These are phyloP conservation scores for Murraya koenigii DNA, from an alignment of 345 rosid species.

Conservation along the genomic window DNA sequence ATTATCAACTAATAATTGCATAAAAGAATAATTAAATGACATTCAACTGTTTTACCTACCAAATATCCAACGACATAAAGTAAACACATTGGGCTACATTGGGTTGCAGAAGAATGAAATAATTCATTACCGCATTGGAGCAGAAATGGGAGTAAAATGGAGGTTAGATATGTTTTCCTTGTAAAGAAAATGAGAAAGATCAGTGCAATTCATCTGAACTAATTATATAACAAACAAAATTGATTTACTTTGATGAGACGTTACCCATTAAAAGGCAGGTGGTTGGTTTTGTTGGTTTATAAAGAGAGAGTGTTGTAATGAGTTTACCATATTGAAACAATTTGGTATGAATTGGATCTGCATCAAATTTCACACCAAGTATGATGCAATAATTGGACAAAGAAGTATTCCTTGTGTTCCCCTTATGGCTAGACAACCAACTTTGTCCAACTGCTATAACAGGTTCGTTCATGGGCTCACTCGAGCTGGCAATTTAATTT, in stretches of 20 bases:
- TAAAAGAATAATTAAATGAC: too few species aligned
- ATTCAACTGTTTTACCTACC: too few species aligned
- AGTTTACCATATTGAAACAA: background rate
- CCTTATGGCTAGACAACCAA: constrained; percentile 13
- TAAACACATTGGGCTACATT: background rate
- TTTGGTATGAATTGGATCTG: background rate
- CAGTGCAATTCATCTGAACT: too few species aligned
- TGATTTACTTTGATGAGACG: too few species aligned
- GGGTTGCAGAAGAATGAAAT: background rate
- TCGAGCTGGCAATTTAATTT: background rate
- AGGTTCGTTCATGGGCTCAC: constrained; percentile 1
- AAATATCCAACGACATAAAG: background rate
- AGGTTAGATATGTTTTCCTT: background rate
- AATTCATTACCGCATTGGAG: background rate
- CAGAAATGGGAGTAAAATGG: background rate
- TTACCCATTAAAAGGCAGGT: too few species aligned
- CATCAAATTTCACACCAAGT: background rate
- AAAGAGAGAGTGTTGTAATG: constrained; percentile 1
- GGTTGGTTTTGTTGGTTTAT: constrained; percentile 5
- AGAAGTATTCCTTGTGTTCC: constrained; percentile 1
- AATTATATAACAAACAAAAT: too few species aligned
- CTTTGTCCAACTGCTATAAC: background rate
- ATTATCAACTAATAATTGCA: too few species aligned
- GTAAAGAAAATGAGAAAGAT: background rate
- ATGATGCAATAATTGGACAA: background rate